These are phyloP conservation scores for Ophiostoma perfectum DNA, from an alignment of 2,329 filamentous ascomycete species.

Conservation along the genomic window DNA sequence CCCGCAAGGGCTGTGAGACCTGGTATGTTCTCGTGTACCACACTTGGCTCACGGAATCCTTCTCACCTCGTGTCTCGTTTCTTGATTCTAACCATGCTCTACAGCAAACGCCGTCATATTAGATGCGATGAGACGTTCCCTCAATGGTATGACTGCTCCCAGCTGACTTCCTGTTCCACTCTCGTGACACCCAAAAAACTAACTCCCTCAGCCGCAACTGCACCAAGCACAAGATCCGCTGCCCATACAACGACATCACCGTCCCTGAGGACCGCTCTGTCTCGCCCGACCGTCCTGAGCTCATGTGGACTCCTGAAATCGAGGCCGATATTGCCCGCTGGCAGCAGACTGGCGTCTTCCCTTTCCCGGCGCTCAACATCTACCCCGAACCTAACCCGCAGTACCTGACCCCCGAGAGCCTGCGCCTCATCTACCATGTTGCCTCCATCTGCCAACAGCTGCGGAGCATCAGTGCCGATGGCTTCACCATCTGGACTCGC, in stretches of 20 bases:
- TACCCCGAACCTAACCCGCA: slow-evolving; percentile 70
- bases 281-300: slow-evolving; percentile 58
- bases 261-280: slow-evolving; percentile 58
- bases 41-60: neutral
- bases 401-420: slow-evolving; percentile 67
- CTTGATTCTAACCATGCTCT: slow-evolving; percentile 3
- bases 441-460: slow-evolving; percentile 81
- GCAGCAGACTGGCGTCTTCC: slow-evolving; percentile 77
- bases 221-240: slow-evolving; percentile 97
- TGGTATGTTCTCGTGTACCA: slow-evolving; percentile 49
- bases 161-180: slow-evolving; percentile 3
- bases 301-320: slow-evolving; percentile 83
- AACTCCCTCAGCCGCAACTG: slow-evolving; percentile 73
- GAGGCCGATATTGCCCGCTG: slow-evolving; percentile 76
- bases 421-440: slow-evolving; percentile 86
- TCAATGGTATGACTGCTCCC: slow-evolving; percentile 66
- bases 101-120: slow-evolving; percentile 88
- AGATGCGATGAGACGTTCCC: slow-evolving; percentile 96
- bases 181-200: neutral
- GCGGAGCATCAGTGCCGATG: slow-evolving; percentile 67
- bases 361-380: slow-evolving; percentile 74
- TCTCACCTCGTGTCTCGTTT: neutral
- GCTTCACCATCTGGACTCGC: slow-evolving; percentile 86
- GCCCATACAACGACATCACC: slow-evolving; percentile 90
- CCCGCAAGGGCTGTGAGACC: slow-evolving; percentile 94